Conservation (phyloP, 257 asterid species). For the Datura wrightii region DNA sequence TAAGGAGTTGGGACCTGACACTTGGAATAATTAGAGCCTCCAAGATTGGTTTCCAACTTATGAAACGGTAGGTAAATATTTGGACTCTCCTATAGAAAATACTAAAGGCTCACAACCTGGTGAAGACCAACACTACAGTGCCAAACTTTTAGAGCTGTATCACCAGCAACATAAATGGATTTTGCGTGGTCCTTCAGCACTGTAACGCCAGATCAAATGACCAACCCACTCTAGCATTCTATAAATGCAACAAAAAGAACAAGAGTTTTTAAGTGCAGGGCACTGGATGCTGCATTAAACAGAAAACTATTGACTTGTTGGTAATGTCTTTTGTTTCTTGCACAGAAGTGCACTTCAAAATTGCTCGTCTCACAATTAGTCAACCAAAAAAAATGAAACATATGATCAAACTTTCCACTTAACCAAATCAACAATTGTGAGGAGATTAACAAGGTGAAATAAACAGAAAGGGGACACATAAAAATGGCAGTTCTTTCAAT, state of each 20-base stretch:
- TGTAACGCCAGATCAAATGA: neutral
- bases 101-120: neutral
- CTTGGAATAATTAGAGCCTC: neutral
- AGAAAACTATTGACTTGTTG: neutral
- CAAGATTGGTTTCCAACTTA: neutral
- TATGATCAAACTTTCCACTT: neutral
- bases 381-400: neutral
- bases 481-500: constrained; percentile 8
- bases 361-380: neutral
- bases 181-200: neutral
- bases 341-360: neutral
- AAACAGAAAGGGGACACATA: neutral
- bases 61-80: neutral
- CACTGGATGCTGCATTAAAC: neutral
- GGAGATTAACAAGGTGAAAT: neutral
- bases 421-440: neutral
- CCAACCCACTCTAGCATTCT: neutral
- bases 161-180: neutral
- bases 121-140: neutral
- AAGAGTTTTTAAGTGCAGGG: neutral
- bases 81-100: neutral
- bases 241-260: no score
- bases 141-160: neutral
- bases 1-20: neutral
- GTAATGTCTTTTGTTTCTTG: neutral